phyloP scores from a whole-genome alignment of 1,284 basidiomycete species.

The Cutaneotrichosporon spelunceum region DNA sequence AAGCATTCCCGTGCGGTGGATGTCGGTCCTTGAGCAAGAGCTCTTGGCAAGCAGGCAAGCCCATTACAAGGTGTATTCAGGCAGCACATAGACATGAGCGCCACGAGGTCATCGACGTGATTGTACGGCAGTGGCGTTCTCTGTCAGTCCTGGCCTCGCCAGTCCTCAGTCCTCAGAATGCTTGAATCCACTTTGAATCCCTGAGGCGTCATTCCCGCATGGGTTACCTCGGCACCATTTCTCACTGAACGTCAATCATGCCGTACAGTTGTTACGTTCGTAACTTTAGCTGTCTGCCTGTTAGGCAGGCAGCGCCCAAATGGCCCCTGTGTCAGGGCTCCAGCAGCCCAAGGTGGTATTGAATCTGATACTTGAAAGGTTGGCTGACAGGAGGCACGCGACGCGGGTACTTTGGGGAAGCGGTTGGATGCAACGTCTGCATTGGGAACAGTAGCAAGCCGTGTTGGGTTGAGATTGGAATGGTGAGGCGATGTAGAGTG shows the following conservation, averaged over 20 bases:
- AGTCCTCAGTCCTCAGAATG: no score
- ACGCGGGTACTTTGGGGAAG: neutral
- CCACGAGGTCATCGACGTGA: neutral
- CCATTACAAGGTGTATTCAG: neutral
- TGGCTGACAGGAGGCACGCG: neutral
- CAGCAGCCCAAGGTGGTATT: neutral
- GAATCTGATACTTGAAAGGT: neutral
- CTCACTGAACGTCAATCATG: slow-evolving; percentile 5
- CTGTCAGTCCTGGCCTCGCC: neutral
- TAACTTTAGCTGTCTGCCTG: slow-evolving; percentile 2
- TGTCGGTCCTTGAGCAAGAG: neutral
- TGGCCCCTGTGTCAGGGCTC: neutral
- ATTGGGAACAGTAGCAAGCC: neutral
- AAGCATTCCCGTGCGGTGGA: neutral
- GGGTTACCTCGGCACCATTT: slow-evolving; percentile 6
- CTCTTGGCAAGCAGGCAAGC: neutral
- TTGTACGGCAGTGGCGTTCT: neutral
- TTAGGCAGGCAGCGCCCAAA: neutral
- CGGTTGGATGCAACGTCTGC: neutral
- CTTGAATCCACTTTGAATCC: neutral
- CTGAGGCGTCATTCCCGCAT: neutral
- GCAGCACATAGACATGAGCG: neutral
- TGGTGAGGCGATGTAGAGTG: no score
- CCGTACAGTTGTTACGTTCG: slow-evolving; percentile 5
- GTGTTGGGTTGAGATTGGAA: neutral